These are phyloP conservation scores for Colletotrichum simmondsii DNA, from an alignment of 2,329 filamentous ascomycete genomes.

Conservation along the genomic window DNA sequence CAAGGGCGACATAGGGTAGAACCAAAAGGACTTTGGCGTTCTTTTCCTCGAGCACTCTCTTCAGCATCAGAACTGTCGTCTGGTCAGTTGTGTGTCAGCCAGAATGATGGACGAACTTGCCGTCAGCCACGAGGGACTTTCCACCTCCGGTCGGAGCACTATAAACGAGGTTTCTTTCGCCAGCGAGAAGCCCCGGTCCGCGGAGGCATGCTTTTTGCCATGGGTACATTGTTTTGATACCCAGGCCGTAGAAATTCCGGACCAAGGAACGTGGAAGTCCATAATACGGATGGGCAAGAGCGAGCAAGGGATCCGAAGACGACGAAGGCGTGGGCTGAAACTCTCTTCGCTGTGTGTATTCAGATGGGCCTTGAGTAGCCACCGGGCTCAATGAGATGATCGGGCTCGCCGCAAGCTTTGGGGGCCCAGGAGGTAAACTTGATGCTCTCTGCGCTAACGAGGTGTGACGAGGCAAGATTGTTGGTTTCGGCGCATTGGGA, in stretches of 20 bases:
- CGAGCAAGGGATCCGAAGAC: constrained; percentile 64
- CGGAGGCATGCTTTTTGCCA: constrained; percentile 83
- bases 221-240: constrained; percentile 80
- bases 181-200: constrained; percentile 72
- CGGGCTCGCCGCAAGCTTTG: constrained; percentile 53
- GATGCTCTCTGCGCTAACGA: constrained; percentile 47
- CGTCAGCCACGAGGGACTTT: constrained; percentile 78
- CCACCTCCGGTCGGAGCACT: constrained; percentile 83
- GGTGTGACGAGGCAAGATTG: constrained; percentile 4
- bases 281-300: constrained; percentile 72
- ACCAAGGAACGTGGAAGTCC: constrained; percentile 69
- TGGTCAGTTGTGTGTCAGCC: constrained; percentile 17
- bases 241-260: constrained; percentile 71
- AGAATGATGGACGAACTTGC: constrained; percentile 41
- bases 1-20: constrained; percentile 81
- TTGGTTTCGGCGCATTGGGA: constrained; percentile 8
- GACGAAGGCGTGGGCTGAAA: constrained; percentile 65
- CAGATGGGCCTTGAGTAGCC: constrained; percentile 47
- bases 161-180: constrained; percentile 79
- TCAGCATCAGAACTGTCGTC: constrained; percentile 74
- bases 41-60: constrained; percentile 72
- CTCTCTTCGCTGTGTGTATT: constrained; percentile 67
- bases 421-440: constrained; percentile 44
- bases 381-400: constrained; percentile 51
- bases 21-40: constrained; percentile 77